Conservation (phyloP, 2,329 filamentous ascomycete genomes). For the Cyanodermella asteris region DNA sequence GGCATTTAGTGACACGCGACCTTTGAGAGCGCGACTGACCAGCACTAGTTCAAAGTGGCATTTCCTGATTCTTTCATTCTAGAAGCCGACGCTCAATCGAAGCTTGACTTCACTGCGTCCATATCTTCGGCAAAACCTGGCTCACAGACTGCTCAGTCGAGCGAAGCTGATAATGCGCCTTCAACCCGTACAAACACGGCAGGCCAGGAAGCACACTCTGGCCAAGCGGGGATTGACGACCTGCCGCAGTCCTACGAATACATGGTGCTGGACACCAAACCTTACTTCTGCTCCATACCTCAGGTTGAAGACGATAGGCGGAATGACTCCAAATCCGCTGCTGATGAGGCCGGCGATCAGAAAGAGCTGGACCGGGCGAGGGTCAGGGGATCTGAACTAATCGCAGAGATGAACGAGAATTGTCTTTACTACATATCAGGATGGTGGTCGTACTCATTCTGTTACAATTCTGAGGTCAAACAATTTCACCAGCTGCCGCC, state of each 20-base stretch:
- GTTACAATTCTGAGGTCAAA: conserved; percentile 67
- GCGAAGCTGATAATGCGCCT: conserved; percentile 2
- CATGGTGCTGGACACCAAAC: conserved; percentile 46
- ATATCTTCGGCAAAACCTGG: conserved; percentile 17
- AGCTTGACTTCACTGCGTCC: conserved; percentile 26
- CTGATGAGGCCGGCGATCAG: conserved; percentile 44
- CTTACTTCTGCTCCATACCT: conserved; percentile 72
- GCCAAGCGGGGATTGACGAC: conserved; percentile 3
- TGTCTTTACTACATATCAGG: conserved; percentile 72
- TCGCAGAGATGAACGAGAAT: conserved; percentile 52
- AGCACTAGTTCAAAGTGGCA: conserved; percentile 52
- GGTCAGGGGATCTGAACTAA: conserved; percentile 55
- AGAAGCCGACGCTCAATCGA: conserved; percentile 43
- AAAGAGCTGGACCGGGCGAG: conserved; percentile 61
- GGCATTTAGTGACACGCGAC: not conserved
- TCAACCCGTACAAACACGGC: conserved; percentile 3
- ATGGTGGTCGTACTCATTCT: conserved; percentile 95
- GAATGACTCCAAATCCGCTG: conserved; percentile 43
- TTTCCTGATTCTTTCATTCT: conserved; percentile 54
- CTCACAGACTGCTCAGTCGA: conserved; percentile 1
- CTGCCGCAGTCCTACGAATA: conserved; percentile 38
- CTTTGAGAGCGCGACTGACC: conserved; percentile 3
- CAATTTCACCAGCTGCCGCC: conserved; percentile 73
- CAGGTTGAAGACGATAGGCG: conserved; percentile 37
- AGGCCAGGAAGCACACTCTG: conserved; percentile 10